These are phyloP conservation scores for Fistulifera solaris DNA, from an alignment of 108 stramenopile genomes.

Conservation along the genomic window DNA sequence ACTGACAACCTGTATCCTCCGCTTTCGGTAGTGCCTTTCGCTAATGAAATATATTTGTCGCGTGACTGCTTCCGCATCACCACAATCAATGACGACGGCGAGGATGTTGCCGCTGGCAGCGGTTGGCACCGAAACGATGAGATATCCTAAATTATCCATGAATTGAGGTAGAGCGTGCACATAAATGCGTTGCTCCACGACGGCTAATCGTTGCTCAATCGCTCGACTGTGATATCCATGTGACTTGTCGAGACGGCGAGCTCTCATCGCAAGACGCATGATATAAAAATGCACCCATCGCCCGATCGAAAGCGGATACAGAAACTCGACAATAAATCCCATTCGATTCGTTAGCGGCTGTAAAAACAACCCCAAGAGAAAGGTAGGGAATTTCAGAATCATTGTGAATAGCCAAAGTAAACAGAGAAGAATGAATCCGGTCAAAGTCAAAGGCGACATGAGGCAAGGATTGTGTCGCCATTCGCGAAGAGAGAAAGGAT, in stretches of 20 bases:
- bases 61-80: conserved; percentile 37
- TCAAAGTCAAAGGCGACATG: conserved; percentile 50
- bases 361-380: conserved; percentile 53
- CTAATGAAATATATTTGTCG: conserved; percentile 44
- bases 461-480: conserved; percentile 61
- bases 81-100: conserved; percentile 60
- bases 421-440: conserved; percentile 34
- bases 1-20: conserved; percentile 45
- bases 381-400: conserved; percentile 39
- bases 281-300: conserved; percentile 62
- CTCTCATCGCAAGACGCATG: conserved; percentile 19
- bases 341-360: conserved; percentile 38
- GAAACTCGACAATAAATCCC: conserved; percentile 63
- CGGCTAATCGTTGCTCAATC: conserved; percentile 53
- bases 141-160: conserved; percentile 64
- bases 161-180: conserved; percentile 55
- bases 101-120: conserved; percentile 24
- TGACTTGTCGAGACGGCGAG: conserved; percentile 22
- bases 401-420: conserved; percentile 34
- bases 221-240: conserved; percentile 57
- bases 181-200: conserved; percentile 56
- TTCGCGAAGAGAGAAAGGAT: conserved; percentile 27
- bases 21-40: conserved; percentile 31
- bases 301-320: conserved; percentile 53
- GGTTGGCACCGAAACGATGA: conserved; percentile 55